Evolutionary conservation across 2,329 filamentous ascomycete species (phyloP), one percentile per base, ranked within the genome.

Genomic region (Daldinia eschscholtzii): DNA sequence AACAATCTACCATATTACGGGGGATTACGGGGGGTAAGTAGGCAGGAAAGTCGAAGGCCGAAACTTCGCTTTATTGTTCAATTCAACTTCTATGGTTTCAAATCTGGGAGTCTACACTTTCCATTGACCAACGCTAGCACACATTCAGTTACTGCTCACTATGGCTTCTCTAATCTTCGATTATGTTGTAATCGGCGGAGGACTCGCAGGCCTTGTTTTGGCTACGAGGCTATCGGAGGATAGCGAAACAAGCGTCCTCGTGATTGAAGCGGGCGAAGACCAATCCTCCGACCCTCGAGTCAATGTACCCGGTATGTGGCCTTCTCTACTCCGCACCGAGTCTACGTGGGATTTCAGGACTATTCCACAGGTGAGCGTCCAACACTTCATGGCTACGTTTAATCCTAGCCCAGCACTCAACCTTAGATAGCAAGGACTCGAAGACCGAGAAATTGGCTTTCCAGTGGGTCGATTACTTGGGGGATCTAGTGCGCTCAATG

Each of bases 221-320:
- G 71, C 66, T 7, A 18, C 44, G 2, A 62, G 71, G 10, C 48
- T 73, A 4, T 67, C 60, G 4, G 71, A 72, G 26, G 61, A 72
- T 30, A 7, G 48, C 0, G 39, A 15, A 1, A 6, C 41, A 52
- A 13, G 65, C 4, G 9, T 73, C 3, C 57, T 68, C 28, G 65
- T 73, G 6, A 58, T 73, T 6, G 71, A 73, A 61, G 67, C 71
- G 3, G 70, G 70, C 3, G 26, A 62, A 10, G 70, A 72, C 39
- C n/a, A 53, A 10, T 60, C 57, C 4, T 18, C 35, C n/a, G 67
- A 70, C 50, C 56, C 71, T 3, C 44, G 65, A 12, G 57, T 65
- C 1, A 67, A 50, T 2, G 55, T 65, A 1, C 73, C 70, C 6
- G 62, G 37, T 3, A 53, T 68, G 35, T 63, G 52, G 15, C 15